Percentiles rank a stretch among this genome's conserved stretches.
phyloP scores from a whole-genome alignment of 352 stramenopile genomes.

The Globisporangium cederbergense region DNA sequence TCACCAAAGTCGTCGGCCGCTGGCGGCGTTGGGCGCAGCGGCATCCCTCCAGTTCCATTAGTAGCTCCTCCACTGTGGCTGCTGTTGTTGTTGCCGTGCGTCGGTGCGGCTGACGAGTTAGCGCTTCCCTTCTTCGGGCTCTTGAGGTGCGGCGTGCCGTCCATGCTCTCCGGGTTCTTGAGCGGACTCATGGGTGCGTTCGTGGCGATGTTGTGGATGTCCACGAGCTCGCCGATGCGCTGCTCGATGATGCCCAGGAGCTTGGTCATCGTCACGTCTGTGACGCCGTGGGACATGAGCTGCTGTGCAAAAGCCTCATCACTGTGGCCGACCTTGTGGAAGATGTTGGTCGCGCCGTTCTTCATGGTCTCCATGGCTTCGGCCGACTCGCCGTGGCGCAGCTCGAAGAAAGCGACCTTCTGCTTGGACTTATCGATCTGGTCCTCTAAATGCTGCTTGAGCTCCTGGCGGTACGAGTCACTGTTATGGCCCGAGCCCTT shows the following conservation, averaged over 20 bases:
- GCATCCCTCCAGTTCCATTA: constrained; percentile 12
- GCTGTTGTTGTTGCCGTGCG: constrained; percentile 21
- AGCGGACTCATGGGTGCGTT: constrained; percentile 33
- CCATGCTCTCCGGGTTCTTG: constrained; percentile 20
- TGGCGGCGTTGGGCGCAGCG: constrained; percentile 48
- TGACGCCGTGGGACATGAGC: constrained; percentile 63
- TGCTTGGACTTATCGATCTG: constrained; percentile 85
- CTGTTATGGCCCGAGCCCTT: constrained; percentile 55
- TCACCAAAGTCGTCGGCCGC: constrained; percentile 71
- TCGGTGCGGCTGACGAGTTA: constrained; percentile 10
- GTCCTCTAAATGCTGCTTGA: constrained; percentile 74
- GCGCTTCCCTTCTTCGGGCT: constrained; percentile 22
- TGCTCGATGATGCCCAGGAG: constrained; percentile 84
- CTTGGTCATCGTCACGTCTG: constrained; percentile 77
- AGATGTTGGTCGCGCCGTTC: constrained; percentile 65
- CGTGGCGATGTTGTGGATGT: constrained; percentile 84
- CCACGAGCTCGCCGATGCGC: constrained; percentile 77
- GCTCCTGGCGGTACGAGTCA: constrained; percentile 47
- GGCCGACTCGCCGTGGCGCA: constrained; percentile 54
- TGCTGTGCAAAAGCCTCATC: constrained; percentile 76
- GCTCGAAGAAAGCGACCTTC: constrained; percentile 66
- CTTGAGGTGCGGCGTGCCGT: constrained; percentile 10
- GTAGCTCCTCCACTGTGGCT: background rate
- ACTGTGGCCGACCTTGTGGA: constrained; percentile 75
- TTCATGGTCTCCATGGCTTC: constrained; percentile 75